phyloP scores from a whole-genome alignment of 371 early-diverging fungal genomes.

The Capillidium heterosporum region DNA sequence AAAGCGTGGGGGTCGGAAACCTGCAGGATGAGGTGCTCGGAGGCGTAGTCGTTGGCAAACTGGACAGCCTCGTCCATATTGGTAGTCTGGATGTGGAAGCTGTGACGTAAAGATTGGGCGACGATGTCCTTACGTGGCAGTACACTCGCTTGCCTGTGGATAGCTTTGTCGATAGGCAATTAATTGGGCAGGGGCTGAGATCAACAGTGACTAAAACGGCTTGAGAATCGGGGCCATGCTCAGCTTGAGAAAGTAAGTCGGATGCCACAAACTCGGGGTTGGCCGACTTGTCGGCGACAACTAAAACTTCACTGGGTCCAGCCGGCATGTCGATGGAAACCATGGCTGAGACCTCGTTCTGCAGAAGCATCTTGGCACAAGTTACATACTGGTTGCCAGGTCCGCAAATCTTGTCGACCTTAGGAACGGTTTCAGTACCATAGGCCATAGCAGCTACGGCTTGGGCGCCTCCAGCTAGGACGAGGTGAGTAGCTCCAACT shows the following conservation, averaged over 20 bases:
- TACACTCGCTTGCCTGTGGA: slow-evolving; percentile 61
- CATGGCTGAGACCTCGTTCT: slow-evolving; percentile 80
- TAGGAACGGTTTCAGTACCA: slow-evolving; percentile 86
- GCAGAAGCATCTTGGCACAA: slow-evolving; percentile 91
- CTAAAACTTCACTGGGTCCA: slow-evolving; percentile 91
- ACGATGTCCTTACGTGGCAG: slow-evolving; percentile 84
- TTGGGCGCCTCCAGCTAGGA: slow-evolving; percentile 94
- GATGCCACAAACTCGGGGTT: slow-evolving; percentile 85
- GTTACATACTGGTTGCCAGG: slow-evolving; percentile 98
- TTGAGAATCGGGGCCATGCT: slow-evolving; percentile 91
- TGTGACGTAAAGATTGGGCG: slow-evolving; percentile 67
- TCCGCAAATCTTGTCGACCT: slow-evolving; percentile 97
- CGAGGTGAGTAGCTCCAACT: slow-evolving; percentile 76
- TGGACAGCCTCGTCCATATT: slow-evolving; percentile 57
- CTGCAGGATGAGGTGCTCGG: slow-evolving; percentile 94
- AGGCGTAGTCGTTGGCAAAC: slow-evolving; percentile 90
- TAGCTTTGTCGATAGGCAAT: slow-evolving; percentile 53
- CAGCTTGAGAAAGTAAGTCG: slow-evolving; percentile 91
- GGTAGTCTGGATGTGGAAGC: slow-evolving; percentile 44
- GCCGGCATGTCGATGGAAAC: slow-evolving; percentile 97
- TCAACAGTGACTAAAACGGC: slow-evolving; percentile 84
- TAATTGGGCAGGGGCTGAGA: slow-evolving; percentile 36
- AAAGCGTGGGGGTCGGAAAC: slow-evolving; percentile 44
- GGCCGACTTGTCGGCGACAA: slow-evolving; percentile 71
- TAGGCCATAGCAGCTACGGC: slow-evolving; percentile 97